Conservation (phyloP, 2,329 filamentous ascomycete species). For the Amylocarpus encephaloides region DNA sequence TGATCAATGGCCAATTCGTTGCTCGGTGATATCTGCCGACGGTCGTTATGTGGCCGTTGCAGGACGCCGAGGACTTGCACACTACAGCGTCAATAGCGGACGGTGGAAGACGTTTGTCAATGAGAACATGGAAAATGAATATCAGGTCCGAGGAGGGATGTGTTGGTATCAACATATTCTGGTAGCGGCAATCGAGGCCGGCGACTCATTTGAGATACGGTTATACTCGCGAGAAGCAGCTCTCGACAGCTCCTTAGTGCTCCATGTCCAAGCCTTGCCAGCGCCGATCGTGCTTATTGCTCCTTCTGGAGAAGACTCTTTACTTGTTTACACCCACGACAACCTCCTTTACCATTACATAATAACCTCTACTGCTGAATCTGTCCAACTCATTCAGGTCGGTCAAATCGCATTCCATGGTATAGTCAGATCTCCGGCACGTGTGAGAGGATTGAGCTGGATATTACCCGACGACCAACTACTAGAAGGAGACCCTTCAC, state of each 20-base stretch:
- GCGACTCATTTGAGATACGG: constrained; percentile 76
- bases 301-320: constrained; percentile 84
- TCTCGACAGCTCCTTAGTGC: constrained; percentile 64
- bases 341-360: constrained; percentile 95
- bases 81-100: constrained; percentile 91
- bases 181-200: constrained; percentile 85
- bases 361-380: constrained; percentile 63
- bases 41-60: constrained; percentile 94
- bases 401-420: constrained; percentile 97
- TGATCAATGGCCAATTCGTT: constrained; percentile 89
- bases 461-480: constrained; percentile 87
- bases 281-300: constrained; percentile 87
- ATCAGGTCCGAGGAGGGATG: constrained; percentile 91
- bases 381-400: constrained; percentile 79
- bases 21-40: constrained; percentile 81
- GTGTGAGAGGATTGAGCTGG: constrained; percentile 92
- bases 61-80: constrained; percentile 83
- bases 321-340: constrained; percentile 95
- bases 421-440: constrained; percentile 86
- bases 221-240: constrained; percentile 83
- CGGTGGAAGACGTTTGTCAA: constrained; percentile 94
- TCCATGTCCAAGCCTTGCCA: constrained; percentile 72
- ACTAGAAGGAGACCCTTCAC: constrained; percentile 84
- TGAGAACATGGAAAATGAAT: constrained; percentile 75
- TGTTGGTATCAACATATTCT: constrained; percentile 97